Conservation (phyloP, 306 rosid genomes). For the Elaeagnus macrophylla region DNA sequence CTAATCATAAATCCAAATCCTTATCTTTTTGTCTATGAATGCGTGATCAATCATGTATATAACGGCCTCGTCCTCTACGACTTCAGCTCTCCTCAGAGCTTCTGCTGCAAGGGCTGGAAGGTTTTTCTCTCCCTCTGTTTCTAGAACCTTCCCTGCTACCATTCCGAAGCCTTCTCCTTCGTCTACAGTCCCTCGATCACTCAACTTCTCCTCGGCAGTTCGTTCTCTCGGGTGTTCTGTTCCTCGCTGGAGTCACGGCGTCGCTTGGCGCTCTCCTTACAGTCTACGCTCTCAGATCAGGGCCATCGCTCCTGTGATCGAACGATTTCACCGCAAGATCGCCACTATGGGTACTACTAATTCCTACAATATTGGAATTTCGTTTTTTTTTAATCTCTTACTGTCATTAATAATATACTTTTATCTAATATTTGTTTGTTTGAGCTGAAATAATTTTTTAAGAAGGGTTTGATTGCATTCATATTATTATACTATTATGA, state of each 20-base stretch:
- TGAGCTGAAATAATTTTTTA: slow-evolving; percentile 1
- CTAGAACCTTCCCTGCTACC: slow-evolving; percentile 36
- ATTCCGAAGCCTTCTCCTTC: slow-evolving; percentile 15
- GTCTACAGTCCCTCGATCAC: slow-evolving; percentile 25
- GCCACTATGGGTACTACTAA: slow-evolving; percentile 54
- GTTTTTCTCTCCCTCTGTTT: slow-evolving; percentile 27
- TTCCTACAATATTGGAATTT: slow-evolving; percentile 23
- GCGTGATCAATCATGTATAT: slow-evolving; percentile 51
- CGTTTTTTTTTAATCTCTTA: background rate
- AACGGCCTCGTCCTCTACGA: slow-evolving; percentile 38
- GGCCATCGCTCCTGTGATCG: slow-evolving; percentile 59
- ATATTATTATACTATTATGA: background rate
- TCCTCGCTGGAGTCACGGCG: slow-evolving; percentile 68
- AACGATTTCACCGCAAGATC: slow-evolving; percentile 63
- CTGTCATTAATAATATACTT: background rate
- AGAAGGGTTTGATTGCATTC: background rate
- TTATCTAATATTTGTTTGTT: background rate
- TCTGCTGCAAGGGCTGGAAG: slow-evolving; percentile 46
- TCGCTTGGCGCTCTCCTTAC: slow-evolving; percentile 55
- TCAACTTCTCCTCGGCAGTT: slow-evolving; percentile 26
- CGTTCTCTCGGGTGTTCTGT: slow-evolving; percentile 28
- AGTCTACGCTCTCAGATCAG: slow-evolving; percentile 80
- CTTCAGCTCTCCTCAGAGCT: slow-evolving; percentile 58
- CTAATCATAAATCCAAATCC: slow-evolving; percentile 2
- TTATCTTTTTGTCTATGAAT: slow-evolving; percentile 15